Conservation (phyloP, 495 filamentous ascomycete genomes). For the Letharia lupina region DNA sequence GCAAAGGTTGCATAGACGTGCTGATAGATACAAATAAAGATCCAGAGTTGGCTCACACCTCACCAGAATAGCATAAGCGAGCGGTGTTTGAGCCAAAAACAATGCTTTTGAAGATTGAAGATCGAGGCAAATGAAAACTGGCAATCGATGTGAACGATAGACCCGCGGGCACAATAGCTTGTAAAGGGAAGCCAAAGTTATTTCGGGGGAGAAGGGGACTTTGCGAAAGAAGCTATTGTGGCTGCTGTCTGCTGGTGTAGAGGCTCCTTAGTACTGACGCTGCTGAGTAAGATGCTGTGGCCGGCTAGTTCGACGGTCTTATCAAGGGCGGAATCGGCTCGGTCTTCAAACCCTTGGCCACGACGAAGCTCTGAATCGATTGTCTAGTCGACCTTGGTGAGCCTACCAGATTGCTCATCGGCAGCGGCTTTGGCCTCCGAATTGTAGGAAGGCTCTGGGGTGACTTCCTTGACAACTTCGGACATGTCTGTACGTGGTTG, state of each 20-base stretch:
- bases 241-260: background rate
- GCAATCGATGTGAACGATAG: background rate
- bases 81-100: background rate
- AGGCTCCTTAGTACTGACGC: background rate
- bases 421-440: background rate
- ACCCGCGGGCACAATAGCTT: background rate
- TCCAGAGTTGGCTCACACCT: too few relatives aligned
- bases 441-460: background rate
- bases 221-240: too few relatives aligned
- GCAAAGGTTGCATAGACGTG: background rate
- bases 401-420: background rate
- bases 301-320: background rate
- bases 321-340: background rate
- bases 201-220: background rate
- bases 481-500: background rate
- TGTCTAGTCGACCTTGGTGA: constrained; percentile 1
- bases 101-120: background rate
- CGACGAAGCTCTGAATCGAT: background rate
- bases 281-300: background rate
- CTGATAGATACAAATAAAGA: too few relatives aligned
- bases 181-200: background rate
- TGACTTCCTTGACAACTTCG: background rate
- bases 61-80: background rate
- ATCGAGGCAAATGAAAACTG: background rate
- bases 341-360: background rate